Conservation (phyloP, 371 early-diverging fungal genomes). For the Syncephalastrum racemosum region DNA sequence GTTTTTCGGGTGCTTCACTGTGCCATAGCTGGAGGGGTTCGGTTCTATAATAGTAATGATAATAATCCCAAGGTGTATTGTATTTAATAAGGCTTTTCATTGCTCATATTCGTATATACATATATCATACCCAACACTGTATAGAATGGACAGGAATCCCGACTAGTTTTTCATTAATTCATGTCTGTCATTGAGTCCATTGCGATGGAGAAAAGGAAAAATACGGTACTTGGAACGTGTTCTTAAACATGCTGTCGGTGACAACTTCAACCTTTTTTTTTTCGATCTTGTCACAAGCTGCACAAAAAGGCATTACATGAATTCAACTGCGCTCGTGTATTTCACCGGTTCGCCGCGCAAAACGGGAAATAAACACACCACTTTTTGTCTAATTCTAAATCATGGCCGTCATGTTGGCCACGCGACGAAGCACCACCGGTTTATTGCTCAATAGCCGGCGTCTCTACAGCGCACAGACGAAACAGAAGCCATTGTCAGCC, state of each 20-base stretch:
- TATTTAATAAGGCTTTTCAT: neutral
- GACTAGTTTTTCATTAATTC: conserved; percentile 60
- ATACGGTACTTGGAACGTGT: conserved; percentile 68
- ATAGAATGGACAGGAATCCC: conserved; percentile 87
- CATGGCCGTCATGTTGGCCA: too few relatives aligned
- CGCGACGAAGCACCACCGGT: too few relatives aligned
- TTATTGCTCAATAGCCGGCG: too few relatives aligned
- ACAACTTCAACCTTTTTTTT: too few relatives aligned
- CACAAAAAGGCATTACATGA: too few relatives aligned
- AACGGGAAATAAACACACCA: too few relatives aligned
- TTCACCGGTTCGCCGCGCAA: too few relatives aligned
- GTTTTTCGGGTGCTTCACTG: conserved; percentile 47
- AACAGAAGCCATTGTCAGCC: conserved; percentile 20
- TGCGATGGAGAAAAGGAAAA: neutral
- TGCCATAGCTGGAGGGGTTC: conserved; percentile 90
- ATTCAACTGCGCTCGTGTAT: too few relatives aligned
- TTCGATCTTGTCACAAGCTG: too few relatives aligned
- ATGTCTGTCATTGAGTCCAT: neutral
- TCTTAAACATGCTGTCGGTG: conserved; percentile 57
- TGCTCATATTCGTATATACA: neutral
- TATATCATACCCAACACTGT: conserved; percentile 75
- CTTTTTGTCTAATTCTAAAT: too few relatives aligned
- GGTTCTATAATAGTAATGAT: conserved; percentile 48
- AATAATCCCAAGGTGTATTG: neutral
- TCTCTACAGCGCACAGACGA: too few relatives aligned